Evolutionary conservation across 768 basidiomycete species (phyloP), one percentile per base, ranked within the genome.

Genomic region (Leccinum obscurum): DNA sequence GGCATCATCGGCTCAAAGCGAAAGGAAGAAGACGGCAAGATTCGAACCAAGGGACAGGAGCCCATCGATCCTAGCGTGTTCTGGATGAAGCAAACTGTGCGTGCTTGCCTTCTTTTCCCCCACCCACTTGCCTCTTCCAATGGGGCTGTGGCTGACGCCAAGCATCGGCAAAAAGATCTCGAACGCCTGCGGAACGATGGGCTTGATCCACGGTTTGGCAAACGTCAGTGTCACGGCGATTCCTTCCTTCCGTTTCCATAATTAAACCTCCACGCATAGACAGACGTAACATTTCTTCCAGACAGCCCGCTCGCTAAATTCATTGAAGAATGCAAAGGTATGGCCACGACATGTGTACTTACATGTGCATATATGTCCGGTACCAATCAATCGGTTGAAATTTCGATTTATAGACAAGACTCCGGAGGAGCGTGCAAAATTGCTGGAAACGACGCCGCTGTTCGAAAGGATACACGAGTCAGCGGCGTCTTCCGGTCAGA

Each of bases 101-200:
- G 81, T 69, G 11, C 46, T 32, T 3, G 14, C 51, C 30, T 2
- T 5, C 22, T 22, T 56, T 13, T 6, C 17, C 3, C 39, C 44
- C 17, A 41, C 41, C 10, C 17, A 2, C n/a, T 46, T 22, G 13
- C 44, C 20, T 46, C 44, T 46, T 6, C 0, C 20, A 46, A 13
- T 11, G 10, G 28, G 10, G 14, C 6, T 9, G 22, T 49, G 13
- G 28, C 61, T 55, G 54, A 58, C 35, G n/a, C 20, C 41, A 17
- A 17, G 26, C 59, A 5, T 39, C 17, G 54, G 44, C 5, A 46
- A 46, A 22, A 56, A 92, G 90, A 93, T 93, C 58, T 72, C 79
- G 4, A 94, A 94, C 66, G 92, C 93, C 0, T 94, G 93, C 68
- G 93, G 93, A 4, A 93, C 93, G 0, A 94, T 95, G 71, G 93